Conservation (phyloP, 129 eudicot genomes). For the Dittrichia graveolens region DNA sequence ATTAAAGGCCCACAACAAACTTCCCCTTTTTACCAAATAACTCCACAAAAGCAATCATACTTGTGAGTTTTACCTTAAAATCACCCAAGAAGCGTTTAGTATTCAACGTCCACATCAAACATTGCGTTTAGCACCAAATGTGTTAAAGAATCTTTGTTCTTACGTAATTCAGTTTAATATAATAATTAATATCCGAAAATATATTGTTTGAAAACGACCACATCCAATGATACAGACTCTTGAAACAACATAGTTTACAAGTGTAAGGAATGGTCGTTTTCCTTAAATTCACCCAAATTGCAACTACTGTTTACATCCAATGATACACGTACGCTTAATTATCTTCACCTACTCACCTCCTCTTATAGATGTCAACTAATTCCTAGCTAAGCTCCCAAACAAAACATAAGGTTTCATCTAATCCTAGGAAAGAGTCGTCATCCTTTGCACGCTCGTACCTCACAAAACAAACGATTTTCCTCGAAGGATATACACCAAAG, state of each 20-base stretch:
- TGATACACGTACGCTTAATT: too few relatives aligned
- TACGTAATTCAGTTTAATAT: conserved; percentile 20
- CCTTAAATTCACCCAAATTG: neutral
- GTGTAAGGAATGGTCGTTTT: neutral
- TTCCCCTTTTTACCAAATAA: conserved; percentile 29
- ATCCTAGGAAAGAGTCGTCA: too few relatives aligned
- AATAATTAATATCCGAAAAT: neutral
- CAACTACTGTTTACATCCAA: too few relatives aligned
- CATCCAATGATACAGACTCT: conserved; percentile 9
- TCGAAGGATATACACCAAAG: too few relatives aligned
- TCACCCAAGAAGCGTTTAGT: neutral
- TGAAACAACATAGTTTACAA: conserved; percentile 1
- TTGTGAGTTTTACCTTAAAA: conserved; percentile 18
- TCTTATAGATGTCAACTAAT: too few relatives aligned
- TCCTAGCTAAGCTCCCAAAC: too few relatives aligned
- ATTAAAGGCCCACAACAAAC: conserved; percentile 55
- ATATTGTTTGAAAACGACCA: conserved; percentile 9
- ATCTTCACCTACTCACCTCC: too few relatives aligned
- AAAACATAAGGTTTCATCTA: too few relatives aligned
- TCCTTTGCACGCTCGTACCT: too few relatives aligned
- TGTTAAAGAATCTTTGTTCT: conserved; percentile 3
- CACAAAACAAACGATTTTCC: too few relatives aligned
- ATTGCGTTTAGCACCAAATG: conserved; percentile 28
- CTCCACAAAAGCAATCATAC: conserved; percentile 34
- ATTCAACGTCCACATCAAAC: conserved; percentile 34